Base-by-base conservation (phyloP, 495 filamentous ascomycete species). In the Pseudoneurospora amorphoporcata region DNA sequence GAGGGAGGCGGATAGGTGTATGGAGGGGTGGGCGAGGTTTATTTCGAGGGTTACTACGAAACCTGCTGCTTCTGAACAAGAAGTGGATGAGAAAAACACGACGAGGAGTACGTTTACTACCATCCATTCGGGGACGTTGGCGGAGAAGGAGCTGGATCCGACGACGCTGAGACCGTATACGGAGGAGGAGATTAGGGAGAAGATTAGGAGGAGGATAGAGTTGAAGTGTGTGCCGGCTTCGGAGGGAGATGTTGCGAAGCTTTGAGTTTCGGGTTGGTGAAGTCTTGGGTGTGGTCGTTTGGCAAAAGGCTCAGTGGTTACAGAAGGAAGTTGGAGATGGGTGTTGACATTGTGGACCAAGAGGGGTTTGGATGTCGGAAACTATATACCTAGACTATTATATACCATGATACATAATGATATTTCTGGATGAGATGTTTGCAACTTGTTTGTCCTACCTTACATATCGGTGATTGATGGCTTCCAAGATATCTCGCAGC, bases 1-100 rank as follows among this genome's bases (percentile, higher is more conserved):
- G 1, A 70, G 80, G 1, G 86, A 83, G 7, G 76, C 84, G 2
- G 81, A 80, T 71, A 79, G 83, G 65, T 91, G 88, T 75, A 86
- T 90, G 65, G 79, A 87, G 9, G 79, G 85, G 23, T 86, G 88
- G 82, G 83, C 86, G 0, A 81, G 78, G 39, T 97, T 95, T 76
- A 81, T 88, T 0, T 81, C 80, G 19, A 73, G 74, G 37, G 80
- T 82, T 7, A 61, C 53, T 7, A 61, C 53, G 53, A 61, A 61
- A 6, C 19, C 47, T 41, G 83, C 87, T 5, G 82, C 83, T 42
- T 76, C 79, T n/a, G 77, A 79, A 23, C 23, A 23, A 23, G 81
- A 71, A 19, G 72, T 42, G 12, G 23, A 14, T 61, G 12, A 29
- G n/a, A 71, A 32, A 53, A 70, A 38, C 47, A 40, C 29, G 29